Conservation (phyloP, 345 rosid species). For the Salix brachista region DNA sequence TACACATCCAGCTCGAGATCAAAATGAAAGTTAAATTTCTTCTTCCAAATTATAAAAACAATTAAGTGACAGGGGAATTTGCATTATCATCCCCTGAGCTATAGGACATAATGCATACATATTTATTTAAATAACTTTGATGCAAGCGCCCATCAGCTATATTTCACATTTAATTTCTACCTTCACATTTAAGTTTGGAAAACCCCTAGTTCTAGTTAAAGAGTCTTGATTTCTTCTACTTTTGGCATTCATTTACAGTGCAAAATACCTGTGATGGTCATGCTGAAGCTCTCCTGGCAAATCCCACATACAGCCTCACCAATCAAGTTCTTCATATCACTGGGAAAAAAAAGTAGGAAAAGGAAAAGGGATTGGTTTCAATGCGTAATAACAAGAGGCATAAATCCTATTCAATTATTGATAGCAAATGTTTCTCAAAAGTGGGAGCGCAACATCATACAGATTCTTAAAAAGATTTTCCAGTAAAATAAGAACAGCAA, state of each 20-base stretch:
- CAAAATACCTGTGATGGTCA: conserved; percentile 67
- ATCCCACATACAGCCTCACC: conserved; percentile 79
- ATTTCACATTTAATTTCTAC: not conserved
- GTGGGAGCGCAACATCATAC: not conserved
- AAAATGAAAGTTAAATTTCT: not conserved
- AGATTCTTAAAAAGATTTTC: not conserved
- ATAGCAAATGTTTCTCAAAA: not conserved
- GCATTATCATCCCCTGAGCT: not conserved
- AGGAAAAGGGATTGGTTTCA: not conserved
- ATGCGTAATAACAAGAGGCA: not conserved
- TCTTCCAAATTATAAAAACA: not conserved
- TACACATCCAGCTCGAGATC: not conserved
- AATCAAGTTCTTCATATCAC: conserved; percentile 83
- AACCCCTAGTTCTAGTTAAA: not conserved
- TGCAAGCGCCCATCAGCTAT: not conserved
- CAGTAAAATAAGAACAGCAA: not conserved
- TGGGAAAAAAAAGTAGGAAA: conserved; percentile 23
- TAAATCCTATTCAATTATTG: not conserved
- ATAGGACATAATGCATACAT: not conserved
- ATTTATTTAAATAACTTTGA: not conserved
- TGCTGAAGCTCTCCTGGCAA: conserved; percentile 85
- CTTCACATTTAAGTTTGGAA: not conserved
- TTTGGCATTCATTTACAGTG: not conserved
- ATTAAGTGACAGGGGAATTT: not conserved
- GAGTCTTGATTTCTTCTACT: not conserved